Percentiles rank a stretch among this genome's conserved stretches.
phyloP scores from a whole-genome alignment of 331 rosid species.

The Cydonia oblonga region DNA sequence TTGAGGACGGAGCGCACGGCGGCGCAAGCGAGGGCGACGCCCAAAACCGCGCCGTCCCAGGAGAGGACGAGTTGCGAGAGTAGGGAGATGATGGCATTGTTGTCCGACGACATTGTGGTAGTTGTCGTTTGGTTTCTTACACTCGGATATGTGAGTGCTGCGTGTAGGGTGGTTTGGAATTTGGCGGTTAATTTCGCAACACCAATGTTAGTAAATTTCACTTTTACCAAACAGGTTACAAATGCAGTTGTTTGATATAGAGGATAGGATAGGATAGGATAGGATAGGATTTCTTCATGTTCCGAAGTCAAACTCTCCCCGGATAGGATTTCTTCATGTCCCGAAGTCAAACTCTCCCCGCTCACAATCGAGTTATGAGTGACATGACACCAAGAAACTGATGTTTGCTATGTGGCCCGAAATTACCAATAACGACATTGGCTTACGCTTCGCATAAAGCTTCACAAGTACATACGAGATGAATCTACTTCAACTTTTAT shows the following conservation, averaged over 20 bases:
- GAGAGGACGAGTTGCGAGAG: conserved; percentile 59
- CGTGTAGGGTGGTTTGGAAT: neutral
- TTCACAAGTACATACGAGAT: neutral
- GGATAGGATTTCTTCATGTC: too few species aligned
- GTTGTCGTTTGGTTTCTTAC: neutral
- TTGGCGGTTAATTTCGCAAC: neutral
- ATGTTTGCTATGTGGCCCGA: conserved; percentile 15
- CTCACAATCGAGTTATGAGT: too few species aligned
- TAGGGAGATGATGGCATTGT: conserved; percentile 54
- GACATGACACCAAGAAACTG: too few species aligned
- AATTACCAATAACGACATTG: too few species aligned
- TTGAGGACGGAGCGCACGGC: conserved; percentile 52
- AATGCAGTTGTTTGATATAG: too few species aligned
- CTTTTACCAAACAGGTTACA: too few species aligned
- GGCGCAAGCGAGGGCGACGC: conserved; percentile 54
- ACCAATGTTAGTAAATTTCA: too few species aligned
- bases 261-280: too few species aligned
- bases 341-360: too few species aligned
- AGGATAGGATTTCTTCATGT: too few species aligned
- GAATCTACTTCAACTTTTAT: neutral
- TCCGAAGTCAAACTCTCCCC: too few species aligned
- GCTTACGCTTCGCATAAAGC: too few species aligned
- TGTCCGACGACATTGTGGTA: conserved; percentile 51
- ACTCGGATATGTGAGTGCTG: neutral
- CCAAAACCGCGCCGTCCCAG: conserved; percentile 82